phyloP scores from a whole-genome alignment of 129 eudicot species.

The Pittosporum tobira region DNA sequence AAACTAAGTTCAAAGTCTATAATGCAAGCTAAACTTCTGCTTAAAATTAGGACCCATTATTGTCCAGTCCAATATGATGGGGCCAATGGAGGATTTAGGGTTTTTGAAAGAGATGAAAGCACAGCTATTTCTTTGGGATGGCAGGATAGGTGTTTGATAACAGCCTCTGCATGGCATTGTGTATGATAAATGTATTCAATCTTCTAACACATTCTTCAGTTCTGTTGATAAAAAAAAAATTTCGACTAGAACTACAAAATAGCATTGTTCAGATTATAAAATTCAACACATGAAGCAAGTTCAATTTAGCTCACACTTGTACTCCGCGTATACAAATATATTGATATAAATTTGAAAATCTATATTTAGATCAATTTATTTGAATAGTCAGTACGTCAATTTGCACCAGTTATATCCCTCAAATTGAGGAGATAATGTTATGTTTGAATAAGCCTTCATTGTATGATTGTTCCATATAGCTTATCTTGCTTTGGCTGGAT shows the following conservation, averaged over 20 bases:
- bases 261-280: no score
- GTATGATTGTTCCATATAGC: no score
- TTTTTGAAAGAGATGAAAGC: slow-evolving; percentile 41
- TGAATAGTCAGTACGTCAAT: no score
- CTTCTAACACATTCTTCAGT: neutral
- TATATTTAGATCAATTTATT: no score
- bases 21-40: slow-evolving; percentile 48
- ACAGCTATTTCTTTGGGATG: slow-evolving; percentile 48
- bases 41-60: slow-evolving; percentile 46
- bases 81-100: slow-evolving; percentile 41
- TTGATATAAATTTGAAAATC: no score
- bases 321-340: no score
- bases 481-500: no score
- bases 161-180: slow-evolving; percentile 55
- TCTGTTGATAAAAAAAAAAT: neutral
- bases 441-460: no score
- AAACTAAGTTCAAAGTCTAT: slow-evolving; percentile 33
- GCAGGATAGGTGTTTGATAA: slow-evolving; percentile 49
- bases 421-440: no score
- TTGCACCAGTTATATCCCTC: no score
- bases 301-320: no score
- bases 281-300: no score
- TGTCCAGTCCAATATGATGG: slow-evolving; percentile 30
- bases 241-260: neutral
- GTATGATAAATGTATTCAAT: slow-evolving; percentile 7